Conservation (phyloP, 257 asterid genomes). For the Nicotiana tomentosiformis region DNA sequence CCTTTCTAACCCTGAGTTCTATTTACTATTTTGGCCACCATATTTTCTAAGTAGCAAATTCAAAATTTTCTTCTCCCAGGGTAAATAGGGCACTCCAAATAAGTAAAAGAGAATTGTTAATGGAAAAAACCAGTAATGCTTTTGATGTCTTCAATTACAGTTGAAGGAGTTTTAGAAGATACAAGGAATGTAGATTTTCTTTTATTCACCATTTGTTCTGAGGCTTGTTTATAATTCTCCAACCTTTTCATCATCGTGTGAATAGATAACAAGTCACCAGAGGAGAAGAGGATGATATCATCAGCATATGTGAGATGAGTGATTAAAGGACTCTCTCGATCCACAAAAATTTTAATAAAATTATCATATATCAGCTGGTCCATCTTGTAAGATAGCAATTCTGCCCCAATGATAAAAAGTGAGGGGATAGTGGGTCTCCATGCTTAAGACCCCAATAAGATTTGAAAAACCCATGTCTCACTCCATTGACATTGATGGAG, state of each 20-base stretch:
- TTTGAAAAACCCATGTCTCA: neutral
- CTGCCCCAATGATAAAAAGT: neutral
- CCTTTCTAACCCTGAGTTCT: too few species aligned
- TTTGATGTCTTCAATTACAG: neutral
- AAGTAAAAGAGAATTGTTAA: neutral
- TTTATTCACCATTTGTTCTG: neutral
- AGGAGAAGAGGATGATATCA: neutral
- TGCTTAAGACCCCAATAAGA: neutral
- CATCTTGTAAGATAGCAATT: too few species aligned
- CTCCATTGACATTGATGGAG: neutral
- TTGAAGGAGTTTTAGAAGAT: too few species aligned
- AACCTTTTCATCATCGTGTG: neutral
- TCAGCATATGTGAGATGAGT: neutral
- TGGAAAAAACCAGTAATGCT: neutral
- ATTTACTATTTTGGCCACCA: too few species aligned
- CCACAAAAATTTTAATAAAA: too few species aligned
- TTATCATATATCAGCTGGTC: neutral
- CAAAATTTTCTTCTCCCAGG: neutral
- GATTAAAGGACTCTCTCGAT: neutral
- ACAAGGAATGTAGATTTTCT: neutral
- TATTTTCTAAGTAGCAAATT: neutral
- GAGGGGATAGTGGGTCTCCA: neutral
- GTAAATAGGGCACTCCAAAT: neutral
- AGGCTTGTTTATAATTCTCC: neutral
- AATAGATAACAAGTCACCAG: neutral